These are phyloP conservation scores for Cyberlindnera meyerae DNA, from an alignment of 805 yeast species.

Conservation along the genomic window DNA sequence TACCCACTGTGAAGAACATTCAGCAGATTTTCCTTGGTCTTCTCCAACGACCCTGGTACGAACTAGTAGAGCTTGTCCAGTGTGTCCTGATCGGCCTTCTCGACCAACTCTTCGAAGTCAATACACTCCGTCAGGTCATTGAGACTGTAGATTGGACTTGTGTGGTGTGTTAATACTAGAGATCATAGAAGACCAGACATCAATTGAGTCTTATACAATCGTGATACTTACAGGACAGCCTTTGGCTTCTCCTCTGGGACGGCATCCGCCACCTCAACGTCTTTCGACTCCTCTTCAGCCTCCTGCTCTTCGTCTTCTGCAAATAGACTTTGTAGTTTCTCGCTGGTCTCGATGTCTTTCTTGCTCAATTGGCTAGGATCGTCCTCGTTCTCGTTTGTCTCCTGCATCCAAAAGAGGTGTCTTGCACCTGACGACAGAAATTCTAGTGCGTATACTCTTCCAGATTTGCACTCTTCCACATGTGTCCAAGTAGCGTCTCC, in stretches of 20 bases:
- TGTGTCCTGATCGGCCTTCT: conserved; percentile 28
- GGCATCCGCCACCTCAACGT: conserved; percentile 15
- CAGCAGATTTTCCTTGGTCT: conserved; percentile 34
- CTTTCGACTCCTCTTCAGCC: conserved; percentile 29
- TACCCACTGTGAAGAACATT: conserved; percentile 45
- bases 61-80: conserved; percentile 32
- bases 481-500: conserved; percentile 81
- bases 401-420: conserved; percentile 68
- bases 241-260: conserved; percentile 2
- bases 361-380: conserved; percentile 50
- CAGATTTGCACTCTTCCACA: conserved; percentile 63
- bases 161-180: conserved; percentile 10
- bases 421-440: conserved; percentile 61
- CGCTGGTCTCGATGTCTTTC: conserved; percentile 48
- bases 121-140: conserved; percentile 17
- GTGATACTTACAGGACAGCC: conserved; percentile 13
- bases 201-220: neutral
- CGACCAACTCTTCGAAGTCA: conserved; percentile 9
- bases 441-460: conserved; percentile 68
- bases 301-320: conserved; percentile 38
- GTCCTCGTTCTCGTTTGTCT: conserved; percentile 58
- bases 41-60: conserved; percentile 39
- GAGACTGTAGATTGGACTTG: conserved; percentile 17
- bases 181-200: too few relatives aligned
- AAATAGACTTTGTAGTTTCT: conserved; percentile 44